Percentiles rank a stretch among this genome's conserved stretches.
Conservation (phyloP, 2,329 filamentous ascomycete species). For the Cadophora malorum region DNA sequence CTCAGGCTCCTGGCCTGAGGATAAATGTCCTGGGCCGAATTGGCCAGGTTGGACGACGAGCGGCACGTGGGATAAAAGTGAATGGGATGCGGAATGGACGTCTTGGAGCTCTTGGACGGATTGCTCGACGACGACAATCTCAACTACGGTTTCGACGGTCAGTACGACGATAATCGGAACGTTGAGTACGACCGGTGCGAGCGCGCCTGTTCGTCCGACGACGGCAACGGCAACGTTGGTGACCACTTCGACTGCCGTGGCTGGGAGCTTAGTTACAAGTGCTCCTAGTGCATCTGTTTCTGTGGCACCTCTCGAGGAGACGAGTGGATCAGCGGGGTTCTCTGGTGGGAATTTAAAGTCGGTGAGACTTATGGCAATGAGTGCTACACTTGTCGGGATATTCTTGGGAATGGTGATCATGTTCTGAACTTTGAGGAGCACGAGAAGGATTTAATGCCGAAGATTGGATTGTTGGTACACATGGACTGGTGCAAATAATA, state of each 20-base stretch:
- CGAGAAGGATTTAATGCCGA: not conserved
- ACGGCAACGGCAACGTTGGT: not conserved
- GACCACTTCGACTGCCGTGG: not conserved
- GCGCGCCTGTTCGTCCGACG: not conserved
- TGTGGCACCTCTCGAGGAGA: not conserved
- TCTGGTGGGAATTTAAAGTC: not conserved
- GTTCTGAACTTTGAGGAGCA: not conserved
- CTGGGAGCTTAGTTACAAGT: constrained; percentile 3
- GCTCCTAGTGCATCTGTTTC: constrained; percentile 1
- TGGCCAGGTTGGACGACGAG: constrained; percentile 25
- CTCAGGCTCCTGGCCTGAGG: constrained; percentile 26
- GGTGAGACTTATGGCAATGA: not conserved
- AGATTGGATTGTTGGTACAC: not conserved
- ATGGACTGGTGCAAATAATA: not conserved
- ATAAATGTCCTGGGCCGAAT: constrained; percentile 25
- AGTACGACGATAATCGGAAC: not conserved
- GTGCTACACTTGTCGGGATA: not conserved
- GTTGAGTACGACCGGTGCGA: not conserved
- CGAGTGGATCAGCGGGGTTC: not conserved
- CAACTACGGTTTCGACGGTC: not conserved
- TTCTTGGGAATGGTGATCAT: not conserved
- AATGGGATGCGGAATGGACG: constrained; percentile 24
- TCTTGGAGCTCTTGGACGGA: constrained; percentile 30
- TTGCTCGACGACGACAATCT: constrained; percentile 27
- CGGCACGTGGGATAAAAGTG: constrained; percentile 15